These are phyloP conservation scores for Geopyxis carbonaria DNA, from an alignment of 495 filamentous ascomycete genomes.

Conservation along the genomic window DNA sequence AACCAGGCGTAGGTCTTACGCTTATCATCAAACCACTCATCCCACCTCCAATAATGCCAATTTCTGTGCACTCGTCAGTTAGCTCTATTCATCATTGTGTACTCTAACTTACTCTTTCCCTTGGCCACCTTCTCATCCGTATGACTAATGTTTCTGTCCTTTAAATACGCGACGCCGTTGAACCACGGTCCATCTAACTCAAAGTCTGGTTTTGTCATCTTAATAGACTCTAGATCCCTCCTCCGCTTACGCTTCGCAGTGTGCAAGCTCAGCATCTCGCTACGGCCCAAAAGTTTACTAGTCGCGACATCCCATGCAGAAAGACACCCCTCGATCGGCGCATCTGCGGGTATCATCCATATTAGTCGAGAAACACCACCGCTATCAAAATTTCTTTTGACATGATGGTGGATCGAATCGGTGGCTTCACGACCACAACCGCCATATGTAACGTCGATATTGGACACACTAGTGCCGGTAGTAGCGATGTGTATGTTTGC, in stretches of 20 bases:
- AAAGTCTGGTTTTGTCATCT: too few relatives aligned
- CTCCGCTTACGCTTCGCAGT: conserved; percentile 18
- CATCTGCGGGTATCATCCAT: conserved; percentile 37
- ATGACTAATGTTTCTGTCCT: conserved; percentile 35
- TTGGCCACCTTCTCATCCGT: conserved; percentile 39
- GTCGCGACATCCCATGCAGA: conserved; percentile 36
- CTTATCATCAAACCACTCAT: conserved; percentile 50
- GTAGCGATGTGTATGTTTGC: conserved; percentile 31
- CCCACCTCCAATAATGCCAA: conserved; percentile 51
- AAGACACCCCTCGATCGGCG: conserved; percentile 32
- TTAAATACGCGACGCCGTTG: conserved; percentile 46
- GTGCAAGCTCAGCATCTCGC: conserved; percentile 28
- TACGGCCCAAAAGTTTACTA: conserved; percentile 34
- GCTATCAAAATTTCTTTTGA: conserved; percentile 14
- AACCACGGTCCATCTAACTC: conserved; percentile 54
- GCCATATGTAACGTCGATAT: conserved; percentile 30
- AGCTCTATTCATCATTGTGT: not conserved
- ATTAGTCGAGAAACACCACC: conserved; percentile 29
- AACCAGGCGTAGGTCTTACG: conserved; percentile 23
- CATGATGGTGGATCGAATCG: conserved; percentile 25
- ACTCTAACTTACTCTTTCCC: conserved; percentile 26
- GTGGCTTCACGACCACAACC: conserved; percentile 19
- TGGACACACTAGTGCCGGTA: conserved; percentile 16
- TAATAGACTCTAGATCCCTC: conserved; percentile 26
- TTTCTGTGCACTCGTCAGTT: conserved; percentile 13